Percentiles rank a stretch among this genome's conserved stretches.
Conservation (phyloP, 495 filamentous ascomycete species). For the Xylaria venustula region DNA sequence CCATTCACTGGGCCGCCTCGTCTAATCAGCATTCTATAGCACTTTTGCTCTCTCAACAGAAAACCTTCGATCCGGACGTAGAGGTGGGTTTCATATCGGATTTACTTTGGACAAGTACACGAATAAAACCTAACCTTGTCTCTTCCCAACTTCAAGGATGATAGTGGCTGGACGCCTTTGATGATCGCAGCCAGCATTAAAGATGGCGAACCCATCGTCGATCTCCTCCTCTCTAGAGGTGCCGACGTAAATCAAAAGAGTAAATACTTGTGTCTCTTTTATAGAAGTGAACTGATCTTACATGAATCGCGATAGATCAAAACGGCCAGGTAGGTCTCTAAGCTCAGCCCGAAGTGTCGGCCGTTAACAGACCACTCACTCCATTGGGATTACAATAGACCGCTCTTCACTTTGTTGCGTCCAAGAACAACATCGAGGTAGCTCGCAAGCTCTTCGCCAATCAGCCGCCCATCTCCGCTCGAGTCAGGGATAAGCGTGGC, state of each 20-base stretch:
- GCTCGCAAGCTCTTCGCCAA: constrained; percentile 73
- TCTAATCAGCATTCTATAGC: constrained; percentile 77
- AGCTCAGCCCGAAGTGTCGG: not conserved
- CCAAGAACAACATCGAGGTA: constrained; percentile 79
- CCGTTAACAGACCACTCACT: not conserved
- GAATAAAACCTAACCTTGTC: not conserved
- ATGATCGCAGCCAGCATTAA: constrained; percentile 89
- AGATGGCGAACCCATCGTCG: constrained; percentile 65
- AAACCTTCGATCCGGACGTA: constrained; percentile 83
- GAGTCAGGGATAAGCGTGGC: constrained; percentile 78
- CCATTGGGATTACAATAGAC: constrained; percentile 51
- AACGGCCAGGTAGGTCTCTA: constrained; percentile 54
- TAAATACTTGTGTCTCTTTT: constrained; percentile 25
- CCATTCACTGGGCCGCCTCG: constrained; percentile 93
- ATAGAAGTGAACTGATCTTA: not conserved
- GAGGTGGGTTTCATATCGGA: too few species aligned
- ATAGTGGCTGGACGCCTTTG: constrained; percentile 86
- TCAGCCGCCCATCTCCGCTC: constrained; percentile 69
- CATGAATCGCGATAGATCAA: constrained; percentile 33
- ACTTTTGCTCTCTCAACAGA: constrained; percentile 63
- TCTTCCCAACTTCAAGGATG: constrained; percentile 56
- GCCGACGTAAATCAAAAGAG: constrained; percentile 84
- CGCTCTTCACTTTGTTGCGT: constrained; percentile 86
- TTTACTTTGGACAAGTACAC: too few species aligned
- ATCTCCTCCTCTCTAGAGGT: constrained; percentile 73